A percentile compares a stretch with the other conserved stretches of the same genome.
Conservation (phyloP, 2,329 filamentous ascomycete genomes). For the Neocucurbitaria cava region DNA sequence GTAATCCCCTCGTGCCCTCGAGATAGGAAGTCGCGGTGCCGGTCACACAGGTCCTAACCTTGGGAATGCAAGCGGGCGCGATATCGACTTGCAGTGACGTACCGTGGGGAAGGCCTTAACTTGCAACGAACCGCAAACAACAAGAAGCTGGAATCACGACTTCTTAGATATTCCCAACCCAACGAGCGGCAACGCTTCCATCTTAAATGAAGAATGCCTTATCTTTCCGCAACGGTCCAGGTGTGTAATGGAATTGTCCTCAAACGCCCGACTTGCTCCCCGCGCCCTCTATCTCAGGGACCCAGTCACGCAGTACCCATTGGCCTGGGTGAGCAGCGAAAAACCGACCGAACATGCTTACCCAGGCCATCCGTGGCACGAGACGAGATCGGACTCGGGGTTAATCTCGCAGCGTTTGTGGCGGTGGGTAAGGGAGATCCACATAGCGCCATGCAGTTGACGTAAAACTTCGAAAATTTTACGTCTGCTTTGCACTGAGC, state of each 20-base stretch:
- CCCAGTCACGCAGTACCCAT: no score
- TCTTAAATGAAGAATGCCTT: conserved; percentile 21
- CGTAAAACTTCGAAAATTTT: conserved; percentile 41
- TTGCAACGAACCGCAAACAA: no score
- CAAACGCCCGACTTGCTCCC: conserved; percentile 18
- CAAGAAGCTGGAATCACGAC: background rate
- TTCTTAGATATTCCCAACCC: no score
- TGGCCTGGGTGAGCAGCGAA: conserved; percentile 14
- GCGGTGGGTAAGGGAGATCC: conserved; percentile 28
- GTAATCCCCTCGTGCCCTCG: conserved; percentile 9
- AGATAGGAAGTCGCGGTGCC: conserved; percentile 28
- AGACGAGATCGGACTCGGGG: background rate
- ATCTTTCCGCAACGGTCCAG: conserved; percentile 20
- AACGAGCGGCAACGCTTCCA: conserved; percentile 1
- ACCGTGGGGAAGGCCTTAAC: conserved; percentile 5
- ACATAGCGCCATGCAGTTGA: conserved; percentile 37
- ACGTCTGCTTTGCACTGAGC: conserved; percentile 25
- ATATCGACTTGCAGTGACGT: conserved; percentile 8
- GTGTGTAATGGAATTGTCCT: conserved; percentile 29
- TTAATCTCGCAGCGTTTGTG: conserved; percentile 3
- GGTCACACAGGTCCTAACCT: conserved; percentile 19
- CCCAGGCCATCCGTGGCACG: no score
- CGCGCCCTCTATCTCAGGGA: conserved; percentile 13
- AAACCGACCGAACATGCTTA: conserved; percentile 18
- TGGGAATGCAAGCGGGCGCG: conserved; percentile 5